Evolutionary conservation across 768 basidiomycete genomes (phyloP).

Genomic region (Leccinellum albellum): DNA sequence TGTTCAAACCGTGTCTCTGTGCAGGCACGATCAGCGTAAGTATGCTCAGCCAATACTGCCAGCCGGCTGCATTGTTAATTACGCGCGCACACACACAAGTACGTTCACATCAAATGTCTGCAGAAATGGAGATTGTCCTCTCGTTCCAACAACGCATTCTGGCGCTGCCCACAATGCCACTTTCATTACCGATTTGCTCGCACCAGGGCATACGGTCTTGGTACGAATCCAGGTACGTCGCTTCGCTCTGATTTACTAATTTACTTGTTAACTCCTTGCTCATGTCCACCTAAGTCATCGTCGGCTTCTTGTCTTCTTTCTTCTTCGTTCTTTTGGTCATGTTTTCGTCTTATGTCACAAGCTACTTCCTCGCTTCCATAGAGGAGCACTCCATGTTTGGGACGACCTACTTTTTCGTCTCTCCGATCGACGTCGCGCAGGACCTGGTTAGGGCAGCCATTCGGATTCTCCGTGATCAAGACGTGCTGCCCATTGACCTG

Average conservation of each 20-base stretch:
- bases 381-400: slow-evolving; percentile 46
- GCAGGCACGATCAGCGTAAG: slow-evolving; percentile 72
- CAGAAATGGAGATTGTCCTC: slow-evolving; percentile 71
- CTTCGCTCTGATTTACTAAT: background rate
- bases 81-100: slow-evolving; percentile 38
- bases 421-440: slow-evolving; percentile 54
- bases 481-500: slow-evolving; percentile 34
- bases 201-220: slow-evolving; percentile 66
- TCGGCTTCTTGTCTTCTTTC: slow-evolving; percentile 56
- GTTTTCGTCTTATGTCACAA: slow-evolving; percentile 65
- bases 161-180: slow-evolving; percentile 74
- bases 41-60: slow-evolving; percentile 4
- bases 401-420: slow-evolving; percentile 40
- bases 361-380: slow-evolving; percentile 59
- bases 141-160: slow-evolving; percentile 63
- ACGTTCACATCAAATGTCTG: slow-evolving; percentile 77
- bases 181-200: slow-evolving; percentile 76
- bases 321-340: slow-evolving; percentile 66
- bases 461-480: slow-evolving; percentile 57
- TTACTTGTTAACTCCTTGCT: slow-evolving; percentile 9
- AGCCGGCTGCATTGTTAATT: slow-evolving; percentile 16
- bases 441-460: slow-evolving; percentile 62
- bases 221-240: slow-evolving; percentile 66
- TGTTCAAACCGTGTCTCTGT: slow-evolving; percentile 71
- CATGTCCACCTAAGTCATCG: slow-evolving; percentile 45